Evolutionary conservation across 2,329 filamentous ascomycete species (phyloP).

Genomic region (Ophiocordyceps polyrhachis-furcata): DNA sequence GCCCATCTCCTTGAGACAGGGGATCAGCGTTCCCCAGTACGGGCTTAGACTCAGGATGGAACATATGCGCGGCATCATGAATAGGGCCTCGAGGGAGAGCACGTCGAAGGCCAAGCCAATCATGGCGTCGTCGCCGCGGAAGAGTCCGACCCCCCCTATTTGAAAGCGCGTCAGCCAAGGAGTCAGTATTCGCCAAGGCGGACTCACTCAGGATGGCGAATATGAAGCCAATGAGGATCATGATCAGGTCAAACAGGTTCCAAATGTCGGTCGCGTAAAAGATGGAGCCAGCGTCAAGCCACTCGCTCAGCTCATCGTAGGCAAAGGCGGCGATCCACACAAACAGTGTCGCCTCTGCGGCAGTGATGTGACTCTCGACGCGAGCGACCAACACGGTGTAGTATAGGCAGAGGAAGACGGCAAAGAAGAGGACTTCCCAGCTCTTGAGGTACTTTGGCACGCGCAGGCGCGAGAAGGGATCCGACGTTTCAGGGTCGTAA

Average conservation of each 20-base stretch:
- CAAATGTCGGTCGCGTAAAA: slow-evolving; percentile 76
- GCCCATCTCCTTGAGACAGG: slow-evolving; percentile 84
- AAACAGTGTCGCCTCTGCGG: slow-evolving; percentile 55
- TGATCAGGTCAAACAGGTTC: slow-evolving; percentile 56
- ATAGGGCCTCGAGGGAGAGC: slow-evolving; percentile 72
- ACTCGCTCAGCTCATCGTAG: slow-evolving; percentile 74
- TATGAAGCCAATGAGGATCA: slow-evolving; percentile 51
- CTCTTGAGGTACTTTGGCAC: slow-evolving; percentile 73
- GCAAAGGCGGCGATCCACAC: slow-evolving; percentile 76
- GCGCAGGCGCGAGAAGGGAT: slow-evolving; percentile 55
- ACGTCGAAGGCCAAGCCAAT: slow-evolving; percentile 74
- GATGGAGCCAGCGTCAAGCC: slow-evolving; percentile 67
- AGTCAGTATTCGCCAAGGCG: background rate
- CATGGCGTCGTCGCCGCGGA: slow-evolving; percentile 37
- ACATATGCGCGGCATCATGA: slow-evolving; percentile 77
- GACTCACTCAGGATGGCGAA: slow-evolving; percentile 56
- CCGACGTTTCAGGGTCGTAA: slow-evolving; percentile 48
- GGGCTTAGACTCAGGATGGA: slow-evolving; percentile 73
- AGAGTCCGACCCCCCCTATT: slow-evolving; percentile 17
- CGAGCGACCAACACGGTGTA: slow-evolving; percentile 70
- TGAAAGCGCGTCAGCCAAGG: background rate
- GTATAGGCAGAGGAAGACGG: slow-evolving; percentile 58
- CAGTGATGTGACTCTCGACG: slow-evolving; percentile 45
- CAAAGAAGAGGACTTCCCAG: slow-evolving; percentile 70
- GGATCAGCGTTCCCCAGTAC: slow-evolving; percentile 80